A percentile compares a stretch with the other conserved stretches of the same genome.
Conservation (phyloP, 208 protist genomes). For the Trypanosoma conorhini region DNA sequence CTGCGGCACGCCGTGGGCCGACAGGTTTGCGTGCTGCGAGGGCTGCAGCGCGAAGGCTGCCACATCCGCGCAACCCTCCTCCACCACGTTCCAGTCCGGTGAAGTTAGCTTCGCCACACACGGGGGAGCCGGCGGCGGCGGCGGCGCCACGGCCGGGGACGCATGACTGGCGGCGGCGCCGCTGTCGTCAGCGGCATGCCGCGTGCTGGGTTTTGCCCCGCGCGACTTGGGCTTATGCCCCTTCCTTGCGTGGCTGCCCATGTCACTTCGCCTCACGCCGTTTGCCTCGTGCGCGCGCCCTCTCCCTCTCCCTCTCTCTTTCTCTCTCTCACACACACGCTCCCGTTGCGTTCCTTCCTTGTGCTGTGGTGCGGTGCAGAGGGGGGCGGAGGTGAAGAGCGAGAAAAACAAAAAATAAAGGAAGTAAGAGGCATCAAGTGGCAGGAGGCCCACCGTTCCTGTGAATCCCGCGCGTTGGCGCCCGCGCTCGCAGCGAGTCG, state of each 20-base stretch:
- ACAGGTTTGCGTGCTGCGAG: constrained; percentile 36
- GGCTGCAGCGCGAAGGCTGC: constrained; percentile 45
- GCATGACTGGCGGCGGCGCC: not conserved
- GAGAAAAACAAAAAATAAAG: not conserved
- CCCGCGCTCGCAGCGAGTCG: no score
- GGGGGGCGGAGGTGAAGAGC: not conserved
- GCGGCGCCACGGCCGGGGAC: no score
- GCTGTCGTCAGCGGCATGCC: constrained; percentile 8
- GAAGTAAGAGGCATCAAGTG: not conserved
- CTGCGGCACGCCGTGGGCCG: constrained; percentile 42
- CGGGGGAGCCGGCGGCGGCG: constrained; percentile 7
- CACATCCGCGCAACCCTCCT: constrained; percentile 61
- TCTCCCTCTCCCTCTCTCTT: constrained; percentile 11
- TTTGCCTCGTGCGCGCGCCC: constrained; percentile 13
- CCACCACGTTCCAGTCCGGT: constrained; percentile 38
- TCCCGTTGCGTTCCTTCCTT: not conserved
- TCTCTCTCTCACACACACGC: not conserved
- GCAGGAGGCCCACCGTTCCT: not conserved
- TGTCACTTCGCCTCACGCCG: no score
- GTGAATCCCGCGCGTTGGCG: no score
- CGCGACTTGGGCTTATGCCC: constrained; percentile 13
- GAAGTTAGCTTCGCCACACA: constrained; percentile 53
- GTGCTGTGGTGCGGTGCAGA: not conserved
- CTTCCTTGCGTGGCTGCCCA: constrained; percentile 20
- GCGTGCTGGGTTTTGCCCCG: constrained; percentile 9